These are phyloP conservation scores for Colletotrichum orbiculare DNA, from an alignment of 2,329 filamentous ascomycete genomes.

Conservation along the genomic window DNA sequence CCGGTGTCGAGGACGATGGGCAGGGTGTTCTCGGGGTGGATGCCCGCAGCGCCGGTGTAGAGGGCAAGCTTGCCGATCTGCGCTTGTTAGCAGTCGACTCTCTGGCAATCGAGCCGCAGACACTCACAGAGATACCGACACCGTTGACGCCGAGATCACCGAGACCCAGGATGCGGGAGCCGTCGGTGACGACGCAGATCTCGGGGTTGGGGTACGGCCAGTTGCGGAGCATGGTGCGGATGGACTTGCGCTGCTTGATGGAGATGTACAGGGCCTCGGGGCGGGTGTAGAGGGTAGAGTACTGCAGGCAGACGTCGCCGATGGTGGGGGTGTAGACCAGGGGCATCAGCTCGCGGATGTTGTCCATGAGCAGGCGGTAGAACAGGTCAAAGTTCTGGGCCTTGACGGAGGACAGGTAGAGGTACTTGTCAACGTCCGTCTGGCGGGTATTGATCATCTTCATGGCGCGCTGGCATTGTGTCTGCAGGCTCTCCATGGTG, in stretches of 20 bases:
- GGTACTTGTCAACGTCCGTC: conserved; percentile 83
- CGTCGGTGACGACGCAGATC: conserved; percentile 97
- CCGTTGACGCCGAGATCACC: conserved; percentile 97
- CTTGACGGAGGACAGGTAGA: conserved; percentile 82
- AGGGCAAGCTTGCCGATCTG: conserved; percentile 92
- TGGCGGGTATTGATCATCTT: conserved; percentile 77
- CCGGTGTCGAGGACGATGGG: conserved; percentile 76
- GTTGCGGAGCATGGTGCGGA: conserved; percentile 88
- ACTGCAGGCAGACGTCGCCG: conserved; percentile 95
- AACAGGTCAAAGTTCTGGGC: conserved; percentile 83
- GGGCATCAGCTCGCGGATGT: conserved; percentile 82
- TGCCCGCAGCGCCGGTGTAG: conserved; percentile 95
- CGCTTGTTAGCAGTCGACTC: conserved; percentile 38
- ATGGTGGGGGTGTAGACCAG: conserved; percentile 91
- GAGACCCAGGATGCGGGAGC: conserved; percentile 90
- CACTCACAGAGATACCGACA: conserved; percentile 90
- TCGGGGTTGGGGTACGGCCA: conserved; percentile 92
- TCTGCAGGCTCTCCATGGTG: conserved; percentile 69
- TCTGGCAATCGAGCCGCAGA: not conserved
- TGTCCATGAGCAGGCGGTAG: conserved; percentile 83
- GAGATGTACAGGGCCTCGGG: conserved; percentile 97
- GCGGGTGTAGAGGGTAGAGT: conserved; percentile 94
- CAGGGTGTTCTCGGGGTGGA: conserved; percentile 86
- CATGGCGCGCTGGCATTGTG: conserved; percentile 74
- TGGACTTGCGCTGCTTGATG: conserved; percentile 91